Conservation (phyloP, 148 eudicot genomes). For the Rhododendron griersonianum region DNA sequence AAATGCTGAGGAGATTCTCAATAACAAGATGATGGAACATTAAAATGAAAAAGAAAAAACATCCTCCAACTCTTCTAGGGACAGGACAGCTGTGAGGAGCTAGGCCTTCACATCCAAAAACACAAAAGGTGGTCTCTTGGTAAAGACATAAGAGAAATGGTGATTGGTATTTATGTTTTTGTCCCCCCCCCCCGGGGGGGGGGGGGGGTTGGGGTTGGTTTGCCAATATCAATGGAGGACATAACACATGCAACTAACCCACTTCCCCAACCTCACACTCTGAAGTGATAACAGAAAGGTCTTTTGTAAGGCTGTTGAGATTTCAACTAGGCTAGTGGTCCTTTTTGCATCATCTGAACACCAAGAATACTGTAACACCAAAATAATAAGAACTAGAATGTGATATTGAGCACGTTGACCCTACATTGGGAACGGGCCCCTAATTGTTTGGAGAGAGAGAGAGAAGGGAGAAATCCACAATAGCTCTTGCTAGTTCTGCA, state of each 20-base stretch:
- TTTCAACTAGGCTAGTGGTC: not conserved
- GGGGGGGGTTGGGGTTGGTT: too few species aligned
- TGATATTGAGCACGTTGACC: not conserved
- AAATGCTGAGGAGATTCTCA: not conserved
- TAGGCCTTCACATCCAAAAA: not conserved
- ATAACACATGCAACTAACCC: not conserved
- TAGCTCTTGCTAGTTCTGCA: not conserved
- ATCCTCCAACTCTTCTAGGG: not conserved
- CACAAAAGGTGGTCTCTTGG: not conserved
- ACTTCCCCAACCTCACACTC: not conserved
- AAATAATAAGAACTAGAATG: not conserved
- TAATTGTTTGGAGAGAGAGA: too few species aligned
- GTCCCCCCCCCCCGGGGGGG: not conserved
- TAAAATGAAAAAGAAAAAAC: not conserved
- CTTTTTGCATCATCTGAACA: not conserved
- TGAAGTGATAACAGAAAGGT: not conserved
- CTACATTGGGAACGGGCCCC: not conserved
- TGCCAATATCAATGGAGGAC: not conserved
- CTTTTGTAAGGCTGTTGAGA: not conserved
- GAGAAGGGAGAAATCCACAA: too few species aligned
- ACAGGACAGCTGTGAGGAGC: not conserved
- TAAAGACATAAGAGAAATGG: not conserved
- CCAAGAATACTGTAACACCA: not conserved
- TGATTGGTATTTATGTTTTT: not conserved
- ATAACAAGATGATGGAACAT: not conserved